Evolutionary conservation across 768 basidiomycete species (phyloP), one percentile per base, ranked within the genome.

Genomic region (Tephrocybe sp.): DNA sequence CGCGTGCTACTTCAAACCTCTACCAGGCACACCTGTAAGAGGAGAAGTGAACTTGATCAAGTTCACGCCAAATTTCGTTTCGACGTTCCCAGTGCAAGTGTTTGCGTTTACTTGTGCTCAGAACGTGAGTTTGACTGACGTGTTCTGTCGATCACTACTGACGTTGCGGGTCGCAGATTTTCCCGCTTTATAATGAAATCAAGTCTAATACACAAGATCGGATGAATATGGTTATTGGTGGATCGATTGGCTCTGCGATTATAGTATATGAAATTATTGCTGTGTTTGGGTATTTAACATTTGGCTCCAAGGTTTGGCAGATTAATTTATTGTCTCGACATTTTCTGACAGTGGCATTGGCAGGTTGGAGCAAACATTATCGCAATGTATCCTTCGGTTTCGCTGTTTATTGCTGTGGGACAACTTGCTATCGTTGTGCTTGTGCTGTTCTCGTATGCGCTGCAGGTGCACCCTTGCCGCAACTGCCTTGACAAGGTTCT

Each of bases 171-270:
- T 57, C 14, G 1, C n/a, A 98, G 91, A 70, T 98, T 14, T 97
- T 98, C 69, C 91, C 93, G 1, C 84, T 97, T 46, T 96, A 86
- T 72, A 98, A 98, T 65, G 96, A 98, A 68, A 75, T 98, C 31
- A 78, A 78, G 59, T 72, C 71, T 26, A 97, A 96, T 64, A 82
- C 84, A 1, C 95, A 97, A 65, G 60, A 68, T 39, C 81, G 90
- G 33, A 84, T 98, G 82, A 96, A 97, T 66, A 73, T 77, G n/a
- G 79, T 98, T 54, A 89, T 98, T 44, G 85, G 85, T 9, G 74
- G 86, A 0, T 89, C 93, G 5, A 94, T 99, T 58, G 95, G 95
- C 12, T 75, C 82, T 17, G 89, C 94, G 1, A 83, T 85, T 2
- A 39, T 90, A 39, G 85, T 86, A 8, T 99, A 99, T 65, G 92